Evolutionary conservation across 108 stramenopile species (phyloP), one percentile per base, ranked within the genome.

Genomic region (Bacterosira constricta): DNA sequence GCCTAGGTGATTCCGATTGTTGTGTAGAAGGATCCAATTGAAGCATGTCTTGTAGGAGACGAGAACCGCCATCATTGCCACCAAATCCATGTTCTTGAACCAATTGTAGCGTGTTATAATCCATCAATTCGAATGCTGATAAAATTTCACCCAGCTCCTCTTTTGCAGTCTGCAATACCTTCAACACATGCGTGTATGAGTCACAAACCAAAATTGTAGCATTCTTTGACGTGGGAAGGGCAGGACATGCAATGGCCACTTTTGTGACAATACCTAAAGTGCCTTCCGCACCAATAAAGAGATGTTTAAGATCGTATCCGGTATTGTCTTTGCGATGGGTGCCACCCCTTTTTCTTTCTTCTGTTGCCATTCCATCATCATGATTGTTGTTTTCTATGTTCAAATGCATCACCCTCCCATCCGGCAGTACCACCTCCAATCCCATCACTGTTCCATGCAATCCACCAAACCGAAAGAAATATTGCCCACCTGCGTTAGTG

Each of bases 231-330:
- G 45, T 61, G 8, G 97, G 96, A 1, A 85, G 70, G n/a, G 77
- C 66, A 18, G 87, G 88, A 56, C 89, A 90, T 15, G 65, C 61
- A 2, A 96, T 44, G 5, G 92, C 80, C 11, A 96, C 87, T 56
- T 87, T 90, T 0, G 99, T 99, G 46, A 99, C 70, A 29, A 97
- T 72, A 12, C 97, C 97, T 44, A 99, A 79, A 6, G 97, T 98
- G 23, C 99, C 99, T 69, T 98, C 99, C 30, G 94, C 77, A 3
- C 99, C 99, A 37, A 99, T 83, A 53, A 99, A 97, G 31, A 99
- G 73, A 50, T 99, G 97, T 74, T 92, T 92, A 8, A 98, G 63
- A 59, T 93, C 88, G 55, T 97, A 97, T 21, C 99, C 98, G 9
- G 96, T 96, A 75, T 99, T 98, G 75, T 98, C 96, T 85, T 99